Evolutionary conservation across 179 eudicot genomes (phyloP), one percentile per base, ranked within the genome.

Genomic region (Nepenthes alata): DNA sequence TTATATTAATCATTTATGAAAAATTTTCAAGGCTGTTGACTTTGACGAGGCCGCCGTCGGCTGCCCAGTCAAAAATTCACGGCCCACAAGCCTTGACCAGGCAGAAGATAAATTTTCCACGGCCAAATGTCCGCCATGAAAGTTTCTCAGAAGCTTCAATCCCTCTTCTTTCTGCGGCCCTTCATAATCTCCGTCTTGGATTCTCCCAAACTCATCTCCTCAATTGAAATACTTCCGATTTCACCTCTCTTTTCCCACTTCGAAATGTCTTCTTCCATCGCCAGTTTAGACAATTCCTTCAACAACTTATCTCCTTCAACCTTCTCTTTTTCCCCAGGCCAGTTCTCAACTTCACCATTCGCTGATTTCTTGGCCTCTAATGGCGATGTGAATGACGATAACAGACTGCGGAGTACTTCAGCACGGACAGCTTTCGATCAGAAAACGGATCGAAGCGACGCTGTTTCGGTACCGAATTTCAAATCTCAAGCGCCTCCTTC

Each of bases 241-340:
- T 41, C 45, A 4, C 5, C 45, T 41, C 45, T 41, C 13, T 52
- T 11, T 50, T 11, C 16, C 6, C 5, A 52, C 5, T 12, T 52
- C n/a, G 16, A 14, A 52, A 52, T 52, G 55, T 52, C 55, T 52
- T 52, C 55, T n/a, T 52, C 55, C 11, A 16, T 52, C n/a, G 55
- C 55, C 13, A 16, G 55, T 52, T n/a, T 52, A 52, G 55, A 52
- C 55, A 52, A 50, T 50, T 10, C 15, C 16, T 41, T 41, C 45
- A 52, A 52, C 16, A 52, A n/a, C n/a, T 16, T 52, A 52, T 14
- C 55, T 52, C 55, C 55, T 16, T 52, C 55, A 52, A n/a, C 13
- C 16, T 52, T 52, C 15, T 52, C 16, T 5, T 52, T 11, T n/a
- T 52, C 55, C 55, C 5, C 14, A 13, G 14, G 6, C 16, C 55